Conservation (phyloP, 2,329 filamentous ascomycete species). For the Dendryphion nanum region DNA sequence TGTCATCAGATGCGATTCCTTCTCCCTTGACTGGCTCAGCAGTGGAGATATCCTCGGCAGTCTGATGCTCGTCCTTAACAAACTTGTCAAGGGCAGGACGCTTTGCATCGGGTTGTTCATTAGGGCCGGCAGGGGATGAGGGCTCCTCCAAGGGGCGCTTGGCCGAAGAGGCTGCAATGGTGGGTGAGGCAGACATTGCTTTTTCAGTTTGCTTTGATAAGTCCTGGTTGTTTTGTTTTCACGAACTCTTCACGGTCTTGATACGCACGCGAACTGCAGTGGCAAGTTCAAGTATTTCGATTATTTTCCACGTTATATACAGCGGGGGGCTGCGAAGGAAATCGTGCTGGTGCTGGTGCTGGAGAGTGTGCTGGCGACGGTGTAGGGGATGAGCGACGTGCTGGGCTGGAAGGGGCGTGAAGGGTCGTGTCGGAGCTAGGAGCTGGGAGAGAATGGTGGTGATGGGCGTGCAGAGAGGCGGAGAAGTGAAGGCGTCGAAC, state of each 20-base stretch:
- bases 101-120: conserved; percentile 95
- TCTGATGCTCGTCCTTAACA: conserved; percentile 63
- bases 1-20: conserved; percentile 30
- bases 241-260: conserved; percentile 33
- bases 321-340: conserved; percentile 81
- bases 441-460: conserved; percentile 29
- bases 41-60: conserved; percentile 50
- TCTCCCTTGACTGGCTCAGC: conserved; percentile 36
- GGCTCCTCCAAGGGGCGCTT: conserved; percentile 98
- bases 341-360: conserved; percentile 76
- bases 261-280: conserved; percentile 24
- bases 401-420: conserved; percentile 24
- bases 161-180: conserved; percentile 59
- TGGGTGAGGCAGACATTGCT: conserved; percentile 48
- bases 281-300: conserved; percentile 39
- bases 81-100: conserved; percentile 93
- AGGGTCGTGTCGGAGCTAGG: conserved; percentile 34
- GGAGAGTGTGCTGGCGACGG: conserved; percentile 7
- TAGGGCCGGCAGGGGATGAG: conserved; percentile 86
- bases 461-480: conserved; percentile 28
- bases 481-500: conserved; percentile 27
- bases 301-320: conserved; percentile 56
- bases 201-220: no score
- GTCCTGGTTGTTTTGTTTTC: no score
- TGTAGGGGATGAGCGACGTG: conserved; percentile 25